These are phyloP conservation scores for Stipa capillata DNA, from an alignment of 176 grass and related monocot genomes.

Conservation along the genomic window DNA sequence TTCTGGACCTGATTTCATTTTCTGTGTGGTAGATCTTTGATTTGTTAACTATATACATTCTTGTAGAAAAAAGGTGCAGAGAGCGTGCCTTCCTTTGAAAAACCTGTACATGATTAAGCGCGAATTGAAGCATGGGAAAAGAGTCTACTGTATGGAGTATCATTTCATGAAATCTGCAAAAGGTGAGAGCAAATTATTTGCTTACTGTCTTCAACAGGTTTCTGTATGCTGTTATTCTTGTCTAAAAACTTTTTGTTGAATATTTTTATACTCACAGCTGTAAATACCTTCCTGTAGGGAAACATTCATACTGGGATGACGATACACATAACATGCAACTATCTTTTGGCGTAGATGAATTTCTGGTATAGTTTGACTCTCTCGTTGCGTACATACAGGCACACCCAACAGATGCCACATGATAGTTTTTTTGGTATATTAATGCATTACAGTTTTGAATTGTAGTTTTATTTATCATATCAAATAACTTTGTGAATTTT, in stretches of 20 bases:
- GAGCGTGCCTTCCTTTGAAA: constrained; percentile 33
- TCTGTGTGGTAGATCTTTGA: neutral
- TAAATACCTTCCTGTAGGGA: constrained; percentile 38
- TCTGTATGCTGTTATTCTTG: constrained; percentile 6
- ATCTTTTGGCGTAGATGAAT: constrained; percentile 82
- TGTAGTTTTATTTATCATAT: neutral
- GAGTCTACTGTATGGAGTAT: constrained; percentile 82
- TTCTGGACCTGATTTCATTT: neutral
- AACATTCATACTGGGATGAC: constrained; percentile 73
- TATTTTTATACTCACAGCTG: neutral
- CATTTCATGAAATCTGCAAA: constrained; percentile 67
- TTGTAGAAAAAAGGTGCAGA: constrained; percentile 94
- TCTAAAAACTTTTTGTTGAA: neutral
- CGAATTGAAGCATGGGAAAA: constrained; percentile 81
- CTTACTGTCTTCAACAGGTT: neutral
- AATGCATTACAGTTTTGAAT: neutral
- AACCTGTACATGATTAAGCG: constrained; percentile 72
- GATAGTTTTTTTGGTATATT: neutral
- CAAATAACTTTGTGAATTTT: neutral
- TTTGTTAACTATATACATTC: constrained; percentile 17
- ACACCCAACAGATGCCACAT: neutral
- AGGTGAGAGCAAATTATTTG: constrained; percentile 33
- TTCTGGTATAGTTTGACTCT: constrained; percentile 49
- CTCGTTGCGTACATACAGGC: neutral
- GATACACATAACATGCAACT: constrained; percentile 78